Conservation (phyloP, 2,329 filamentous ascomycete genomes). For the Zymoseptoria ardabiliae region DNA sequence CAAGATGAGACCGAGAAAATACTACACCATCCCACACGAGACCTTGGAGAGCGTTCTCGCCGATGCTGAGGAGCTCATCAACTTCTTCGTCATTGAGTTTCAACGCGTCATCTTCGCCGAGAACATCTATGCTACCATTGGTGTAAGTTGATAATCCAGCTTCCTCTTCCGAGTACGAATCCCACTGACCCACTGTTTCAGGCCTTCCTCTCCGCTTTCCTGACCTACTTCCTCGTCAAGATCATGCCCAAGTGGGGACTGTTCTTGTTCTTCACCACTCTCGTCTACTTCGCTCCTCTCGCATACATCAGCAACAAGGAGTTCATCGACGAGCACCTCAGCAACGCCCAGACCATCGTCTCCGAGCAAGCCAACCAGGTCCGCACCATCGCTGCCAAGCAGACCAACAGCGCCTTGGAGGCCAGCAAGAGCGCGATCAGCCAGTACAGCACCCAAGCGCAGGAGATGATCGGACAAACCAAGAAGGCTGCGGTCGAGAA, state of each 20-base stretch:
- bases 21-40: constrained; percentile 60
- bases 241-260: constrained; percentile 60
- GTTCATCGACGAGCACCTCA: constrained; percentile 54
- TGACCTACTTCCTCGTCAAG: constrained; percentile 59
- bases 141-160: constrained; percentile 39
- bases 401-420: constrained; percentile 51
- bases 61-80: constrained; percentile 57
- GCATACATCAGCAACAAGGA: constrained; percentile 60
- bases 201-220: constrained; percentile 53
- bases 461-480: constrained; percentile 44
- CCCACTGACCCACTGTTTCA: constrained; percentile 27
- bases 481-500: constrained; percentile 32
- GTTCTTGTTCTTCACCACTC: constrained; percentile 48
- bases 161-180: neutral
- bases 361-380: constrained; percentile 53
- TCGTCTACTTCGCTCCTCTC: constrained; percentile 53
- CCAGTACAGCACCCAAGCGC: constrained; percentile 54
- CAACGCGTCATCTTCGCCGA: constrained; percentile 60
- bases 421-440: constrained; percentile 52
- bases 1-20: constrained; percentile 55
- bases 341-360: constrained; percentile 47
- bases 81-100: constrained; percentile 63
- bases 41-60: constrained; percentile 54
- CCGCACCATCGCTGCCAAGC: constrained; percentile 53
- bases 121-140: constrained; percentile 54